Base-by-base conservation (phyloP, 108 stramenopile species). In the Cyclotella atomus region DNA sequence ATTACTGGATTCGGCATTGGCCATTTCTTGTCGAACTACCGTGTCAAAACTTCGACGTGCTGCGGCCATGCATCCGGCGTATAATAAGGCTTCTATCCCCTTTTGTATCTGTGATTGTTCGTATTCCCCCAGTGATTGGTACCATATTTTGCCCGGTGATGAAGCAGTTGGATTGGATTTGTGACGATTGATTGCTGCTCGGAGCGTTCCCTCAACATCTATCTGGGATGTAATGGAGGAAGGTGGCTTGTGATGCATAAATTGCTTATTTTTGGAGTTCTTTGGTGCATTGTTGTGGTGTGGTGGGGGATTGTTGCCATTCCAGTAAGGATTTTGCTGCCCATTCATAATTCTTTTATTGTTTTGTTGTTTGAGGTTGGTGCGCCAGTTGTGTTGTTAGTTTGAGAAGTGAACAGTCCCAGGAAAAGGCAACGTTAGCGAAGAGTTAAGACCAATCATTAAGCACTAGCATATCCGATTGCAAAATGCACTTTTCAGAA, bases 51-150 rank as follows among this genome's bases (percentile, higher is more conserved):
- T 83, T 49, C 83, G 50, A 41, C 80, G 63, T 15, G 90, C 90
- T 10, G 90, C 86, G 15, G 80, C 66, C 84, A 91, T 88, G 50
- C 87, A 87, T 45, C 90, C 90, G 7, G 86, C 82, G 59, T 85
- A 88, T 30, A 85, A 46, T 10, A 91, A 65, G 0, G 90, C 90
- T 12, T 83, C 76, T 3, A 91, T 73, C 5, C 90, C 90, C 29
- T 70, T 33, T 53, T 91, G 76, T 14, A 91, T 72, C 32, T 83
- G 71, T n/a, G 63, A 54, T 49, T 77, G 81, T 59, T 90, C 83
- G 0, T 67, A 32, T 15, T 64, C 46, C 16, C 81, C 53, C 12
- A 83, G 25, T 0, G 69, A 65, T 16, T 83, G 71, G 30, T 79
- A 87, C 86, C 86, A 87, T 65, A 65, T 50, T 59, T 74, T 69